These are phyloP conservation scores for Ophiostoma angusticollis DNA, from an alignment of 2,329 filamentous ascomycete species.

Conservation along the genomic window DNA sequence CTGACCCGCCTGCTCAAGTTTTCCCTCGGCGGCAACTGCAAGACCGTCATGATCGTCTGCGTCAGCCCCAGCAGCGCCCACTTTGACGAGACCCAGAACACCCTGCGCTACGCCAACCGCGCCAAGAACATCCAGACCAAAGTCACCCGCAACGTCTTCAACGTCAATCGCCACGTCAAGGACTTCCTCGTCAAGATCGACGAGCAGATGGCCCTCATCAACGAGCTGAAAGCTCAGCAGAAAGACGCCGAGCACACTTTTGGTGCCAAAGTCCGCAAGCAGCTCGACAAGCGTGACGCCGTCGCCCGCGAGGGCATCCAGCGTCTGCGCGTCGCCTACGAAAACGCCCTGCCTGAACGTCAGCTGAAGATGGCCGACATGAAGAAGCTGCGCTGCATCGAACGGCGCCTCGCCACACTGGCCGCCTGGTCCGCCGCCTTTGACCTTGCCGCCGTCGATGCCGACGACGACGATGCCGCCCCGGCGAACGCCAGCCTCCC, in stretches of 20 bases:
- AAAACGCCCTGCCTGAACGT: conserved; percentile 64
- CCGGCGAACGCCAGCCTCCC: conserved; percentile 36
- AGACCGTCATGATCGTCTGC: conserved; percentile 99
- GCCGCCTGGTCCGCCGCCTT: conserved; percentile 90
- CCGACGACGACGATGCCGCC: conserved; percentile 53
- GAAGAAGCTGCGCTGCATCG: conserved; percentile 69
- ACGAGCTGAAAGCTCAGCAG: conserved; percentile 85
- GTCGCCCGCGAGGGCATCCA: conserved; percentile 65
- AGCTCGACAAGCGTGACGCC: conserved; percentile 68
- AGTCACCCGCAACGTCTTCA: conserved; percentile 97
- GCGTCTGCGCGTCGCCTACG: conserved; percentile 71
- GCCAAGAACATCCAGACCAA: conserved; percentile 99
- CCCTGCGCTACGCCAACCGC: conserved; percentile 88
- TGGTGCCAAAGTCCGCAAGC: conserved; percentile 82
- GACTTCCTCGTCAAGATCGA: conserved; percentile 99
- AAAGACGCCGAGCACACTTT: conserved; percentile 74
- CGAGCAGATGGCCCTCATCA: conserved; percentile 94
- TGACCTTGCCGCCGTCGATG: conserved; percentile 49
- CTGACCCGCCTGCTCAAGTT: conserved; percentile 93
- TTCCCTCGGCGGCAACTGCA: conserved; percentile 93
- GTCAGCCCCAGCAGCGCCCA: conserved; percentile 93
- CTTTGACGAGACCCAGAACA: conserved; percentile 98
- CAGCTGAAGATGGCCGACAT: conserved; percentile 67
- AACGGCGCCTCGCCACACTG: conserved; percentile 74
- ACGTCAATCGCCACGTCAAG: conserved; percentile 97